phyloP scores from a whole-genome alignment of 106 monocot genomes.

The Dendrobium huoshanense region DNA sequence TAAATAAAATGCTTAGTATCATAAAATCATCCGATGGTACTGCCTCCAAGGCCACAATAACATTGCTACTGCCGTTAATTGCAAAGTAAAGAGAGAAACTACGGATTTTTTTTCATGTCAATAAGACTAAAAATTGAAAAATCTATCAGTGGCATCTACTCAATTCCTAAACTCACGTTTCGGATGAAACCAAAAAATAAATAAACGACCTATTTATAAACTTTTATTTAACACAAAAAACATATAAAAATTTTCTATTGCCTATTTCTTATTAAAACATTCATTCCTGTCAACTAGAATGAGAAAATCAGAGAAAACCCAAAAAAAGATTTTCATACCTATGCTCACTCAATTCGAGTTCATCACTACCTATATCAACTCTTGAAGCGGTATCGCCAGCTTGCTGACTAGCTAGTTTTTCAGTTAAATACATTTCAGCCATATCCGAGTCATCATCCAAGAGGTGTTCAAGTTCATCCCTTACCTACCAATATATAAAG shows the following conservation, averaged over 20 bases:
- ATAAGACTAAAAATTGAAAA: background rate
- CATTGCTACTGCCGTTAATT: background rate
- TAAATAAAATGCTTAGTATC: background rate
- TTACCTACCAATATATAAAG: slow-evolving; percentile 44
- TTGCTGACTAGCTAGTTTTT: slow-evolving; percentile 42
- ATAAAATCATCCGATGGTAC: background rate
- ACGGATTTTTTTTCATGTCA: no score
- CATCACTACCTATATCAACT: slow-evolving; percentile 20
- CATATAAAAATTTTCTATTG: background rate
- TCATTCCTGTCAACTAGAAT: background rate
- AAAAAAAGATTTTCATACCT: slow-evolving; percentile 8
- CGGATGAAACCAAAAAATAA: background rate
- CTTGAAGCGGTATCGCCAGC: slow-evolving; percentile 21
- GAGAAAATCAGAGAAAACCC: background rate
- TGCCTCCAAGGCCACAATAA: background rate
- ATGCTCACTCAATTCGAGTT: slow-evolving; percentile 15
- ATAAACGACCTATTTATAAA: background rate
- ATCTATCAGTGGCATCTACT: background rate
- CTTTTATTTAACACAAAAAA: background rate
- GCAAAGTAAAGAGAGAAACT: background rate
- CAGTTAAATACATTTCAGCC: slow-evolving; percentile 95
- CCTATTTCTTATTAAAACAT: background rate
- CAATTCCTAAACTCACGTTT: background rate
- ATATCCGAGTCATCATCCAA: slow-evolving; percentile 97
- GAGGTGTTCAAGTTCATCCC: slow-evolving; percentile 92